Percentiles rank a stretch among this genome's conserved stretches.
Evolutionary conservation across 768 basidiomycete species (phyloP).

Genomic region (Phanerodontia chrysosporium): DNA sequence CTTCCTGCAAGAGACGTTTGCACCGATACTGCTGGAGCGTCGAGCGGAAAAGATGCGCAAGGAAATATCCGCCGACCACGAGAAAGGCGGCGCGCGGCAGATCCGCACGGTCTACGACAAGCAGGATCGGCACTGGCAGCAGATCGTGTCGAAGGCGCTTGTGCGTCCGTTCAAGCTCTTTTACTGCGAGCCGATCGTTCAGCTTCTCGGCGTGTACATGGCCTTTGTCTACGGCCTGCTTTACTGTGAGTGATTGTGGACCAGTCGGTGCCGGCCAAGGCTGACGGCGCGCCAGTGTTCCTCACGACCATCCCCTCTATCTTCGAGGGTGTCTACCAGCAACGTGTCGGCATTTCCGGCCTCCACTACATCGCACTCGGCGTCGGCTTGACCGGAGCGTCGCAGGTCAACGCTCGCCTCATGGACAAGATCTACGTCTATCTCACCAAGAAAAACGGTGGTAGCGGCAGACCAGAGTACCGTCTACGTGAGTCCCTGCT

Average conservation of each 20-base stretch:
- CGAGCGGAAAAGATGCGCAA: slow-evolving; percentile 48
- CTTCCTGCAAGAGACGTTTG: slow-evolving; percentile 51
- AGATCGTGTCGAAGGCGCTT: slow-evolving; percentile 47
- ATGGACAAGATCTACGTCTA: slow-evolving; percentile 55
- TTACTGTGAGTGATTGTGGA: slow-evolving; percentile 9
- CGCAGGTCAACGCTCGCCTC: slow-evolving; percentile 48
- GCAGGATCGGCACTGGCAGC: slow-evolving; percentile 38
- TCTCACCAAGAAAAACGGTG: slow-evolving; percentile 49
- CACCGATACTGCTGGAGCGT: slow-evolving; percentile 35
- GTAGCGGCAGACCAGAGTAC: slow-evolving; percentile 50
- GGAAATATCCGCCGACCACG: slow-evolving; percentile 34
- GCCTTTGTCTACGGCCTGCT: slow-evolving; percentile 55
- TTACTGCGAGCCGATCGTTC: slow-evolving; percentile 52
- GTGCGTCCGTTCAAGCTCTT: slow-evolving; percentile 63
- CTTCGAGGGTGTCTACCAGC: slow-evolving; percentile 49
- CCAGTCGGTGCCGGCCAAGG: not conserved
- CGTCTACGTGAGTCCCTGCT: slow-evolving; percentile 37
- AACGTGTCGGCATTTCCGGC: slow-evolving; percentile 55
- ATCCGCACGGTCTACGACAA: slow-evolving; percentile 47
- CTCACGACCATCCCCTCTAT: slow-evolving; percentile 62
- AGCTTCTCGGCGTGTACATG: slow-evolving; percentile 60
- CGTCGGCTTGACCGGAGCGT: slow-evolving; percentile 31
- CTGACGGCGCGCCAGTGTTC: slow-evolving; percentile 43
- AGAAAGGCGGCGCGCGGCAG: slow-evolving; percentile 32
- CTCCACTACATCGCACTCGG: slow-evolving; percentile 65